Evolutionary conservation across 495 filamentous ascomycete genomes (phyloP).

Genomic region (Hapsidospora chrysogenum): DNA sequence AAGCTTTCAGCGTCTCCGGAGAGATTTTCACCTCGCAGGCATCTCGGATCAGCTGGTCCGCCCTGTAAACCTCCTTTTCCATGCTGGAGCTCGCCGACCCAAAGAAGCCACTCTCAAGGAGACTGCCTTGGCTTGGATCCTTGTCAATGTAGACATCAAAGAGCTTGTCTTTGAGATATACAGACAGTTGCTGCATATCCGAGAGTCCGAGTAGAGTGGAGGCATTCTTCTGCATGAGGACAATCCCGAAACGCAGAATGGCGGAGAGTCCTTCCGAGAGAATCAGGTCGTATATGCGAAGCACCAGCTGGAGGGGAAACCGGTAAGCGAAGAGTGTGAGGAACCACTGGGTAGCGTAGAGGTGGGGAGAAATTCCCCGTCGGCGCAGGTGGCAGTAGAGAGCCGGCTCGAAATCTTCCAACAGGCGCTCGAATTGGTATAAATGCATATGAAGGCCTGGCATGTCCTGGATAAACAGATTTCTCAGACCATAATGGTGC

Average conservation of each 20-base stretch:
- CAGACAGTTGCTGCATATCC: conserved; percentile 76
- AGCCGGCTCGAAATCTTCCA: conserved; percentile 88
- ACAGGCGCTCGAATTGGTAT: conserved; percentile 85
- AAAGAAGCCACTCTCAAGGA: conserved; percentile 95
- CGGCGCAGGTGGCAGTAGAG: conserved; percentile 89
- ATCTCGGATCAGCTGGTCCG: conserved; percentile 84
- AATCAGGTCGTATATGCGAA: conserved; percentile 93
- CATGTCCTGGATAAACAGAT: conserved; percentile 94
- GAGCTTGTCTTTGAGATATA: conserved; percentile 78
- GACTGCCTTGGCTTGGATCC: conserved; percentile 66
- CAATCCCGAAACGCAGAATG: conserved; percentile 85
- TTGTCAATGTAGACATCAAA: conserved; percentile 97
- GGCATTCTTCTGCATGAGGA: conserved; percentile 88
- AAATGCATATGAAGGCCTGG: conserved; percentile 83
- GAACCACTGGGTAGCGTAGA: conserved; percentile 99
- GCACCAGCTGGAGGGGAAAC: conserved; percentile 88
- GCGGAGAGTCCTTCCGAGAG: conserved; percentile 86
- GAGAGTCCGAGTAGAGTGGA: conserved; percentile 64
- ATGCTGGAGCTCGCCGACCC: conserved; percentile 65
- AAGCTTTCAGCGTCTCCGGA: conserved; percentile 57
- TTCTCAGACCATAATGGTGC: conserved; percentile 87
- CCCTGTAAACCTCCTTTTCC: conserved; percentile 91
- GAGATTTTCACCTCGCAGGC: conserved; percentile 82
- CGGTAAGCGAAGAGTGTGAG: conserved; percentile 97
- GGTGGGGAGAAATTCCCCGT: conserved; percentile 69